phyloP scores from a whole-genome alignment of 768 basidiomycete genomes.

The Amanita exitialis region DNA sequence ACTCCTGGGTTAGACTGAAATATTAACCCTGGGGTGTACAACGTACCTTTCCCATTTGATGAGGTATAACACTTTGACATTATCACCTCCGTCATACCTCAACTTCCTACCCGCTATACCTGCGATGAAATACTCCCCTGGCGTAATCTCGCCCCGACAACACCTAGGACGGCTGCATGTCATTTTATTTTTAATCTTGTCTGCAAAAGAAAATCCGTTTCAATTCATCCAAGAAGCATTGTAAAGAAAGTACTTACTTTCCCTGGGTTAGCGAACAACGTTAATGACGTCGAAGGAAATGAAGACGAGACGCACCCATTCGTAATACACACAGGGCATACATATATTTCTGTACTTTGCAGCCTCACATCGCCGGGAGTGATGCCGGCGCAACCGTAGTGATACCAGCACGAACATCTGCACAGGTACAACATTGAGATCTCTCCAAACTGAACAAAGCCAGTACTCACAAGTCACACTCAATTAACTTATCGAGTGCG shows the following conservation, averaged over 20 bases:
- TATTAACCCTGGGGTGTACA: not conserved
- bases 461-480: constrained; percentile 17
- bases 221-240: too few species aligned
- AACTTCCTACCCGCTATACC: constrained; percentile 22
- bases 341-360: constrained; percentile 19
- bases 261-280: not conserved
- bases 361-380: constrained; percentile 24
- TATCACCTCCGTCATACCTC: constrained; percentile 15
- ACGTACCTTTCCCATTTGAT: constrained; percentile 32
- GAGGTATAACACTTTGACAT: constrained; percentile 19
- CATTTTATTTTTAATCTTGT: constrained; percentile 1
- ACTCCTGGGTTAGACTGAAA: not conserved
- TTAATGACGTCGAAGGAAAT: not conserved
- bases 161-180: constrained; percentile 21
- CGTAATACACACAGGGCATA: constrained; percentile 31
- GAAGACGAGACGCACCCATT: constrained; percentile 17
- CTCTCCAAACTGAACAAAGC: not conserved
- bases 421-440: not conserved
- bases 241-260: not conserved
- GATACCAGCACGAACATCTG: constrained; percentile 39
- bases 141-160: constrained; percentile 4
- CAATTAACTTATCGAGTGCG: constrained; percentile 15
- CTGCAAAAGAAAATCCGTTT: not conserved
- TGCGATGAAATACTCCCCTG: constrained; percentile 21
- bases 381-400: constrained; percentile 41